Evolutionary conservation across 192 early-diverging fungal genomes (phyloP).

Genomic region (Podila epicladia): DNA sequence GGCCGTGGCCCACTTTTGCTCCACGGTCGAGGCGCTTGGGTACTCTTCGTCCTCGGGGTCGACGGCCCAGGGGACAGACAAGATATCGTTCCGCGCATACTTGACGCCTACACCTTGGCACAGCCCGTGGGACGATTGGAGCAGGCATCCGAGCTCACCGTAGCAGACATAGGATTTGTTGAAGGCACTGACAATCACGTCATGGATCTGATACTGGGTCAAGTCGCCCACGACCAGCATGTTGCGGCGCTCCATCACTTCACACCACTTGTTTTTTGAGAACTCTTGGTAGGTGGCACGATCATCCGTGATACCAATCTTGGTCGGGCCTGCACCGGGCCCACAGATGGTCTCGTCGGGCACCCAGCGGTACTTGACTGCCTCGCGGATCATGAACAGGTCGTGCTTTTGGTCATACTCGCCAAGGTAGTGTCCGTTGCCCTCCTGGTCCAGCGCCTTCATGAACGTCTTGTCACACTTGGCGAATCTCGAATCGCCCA

Average conservation of each 20-base stretch:
- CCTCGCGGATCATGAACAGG: slow-evolving; percentile 34
- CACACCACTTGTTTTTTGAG: slow-evolving; percentile 50
- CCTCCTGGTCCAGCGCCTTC: slow-evolving; percentile 39
- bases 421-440: slow-evolving; percentile 39
- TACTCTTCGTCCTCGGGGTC: slow-evolving; percentile 42
- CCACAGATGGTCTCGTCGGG: slow-evolving; percentile 33
- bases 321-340: slow-evolving; percentile 23
- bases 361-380: slow-evolving; percentile 39
- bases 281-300: slow-evolving; percentile 20
- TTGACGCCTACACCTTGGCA: slow-evolving; percentile 25
- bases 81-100: slow-evolving; percentile 62
- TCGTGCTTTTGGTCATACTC: slow-evolving; percentile 29
- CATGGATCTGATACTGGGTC: slow-evolving; percentile 63
- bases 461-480: slow-evolving; percentile 47
- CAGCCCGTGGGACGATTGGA: slow-evolving; percentile 37
- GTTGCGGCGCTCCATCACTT: slow-evolving; percentile 41
- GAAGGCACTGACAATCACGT: slow-evolving; percentile 59
- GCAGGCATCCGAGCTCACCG: slow-evolving; percentile 63
- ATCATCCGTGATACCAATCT: slow-evolving; percentile 26
- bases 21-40: slow-evolving; percentile 42
- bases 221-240: slow-evolving; percentile 61
- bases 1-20: slow-evolving; percentile 51
- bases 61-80: slow-evolving; percentile 52
- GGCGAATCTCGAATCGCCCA: slow-evolving; percentile 36
- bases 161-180: slow-evolving; percentile 60